Evolutionary conservation across 1,139 yeast genomes (phyloP).

Genomic region (Nadsonia starkeyi-henricii): DNA sequence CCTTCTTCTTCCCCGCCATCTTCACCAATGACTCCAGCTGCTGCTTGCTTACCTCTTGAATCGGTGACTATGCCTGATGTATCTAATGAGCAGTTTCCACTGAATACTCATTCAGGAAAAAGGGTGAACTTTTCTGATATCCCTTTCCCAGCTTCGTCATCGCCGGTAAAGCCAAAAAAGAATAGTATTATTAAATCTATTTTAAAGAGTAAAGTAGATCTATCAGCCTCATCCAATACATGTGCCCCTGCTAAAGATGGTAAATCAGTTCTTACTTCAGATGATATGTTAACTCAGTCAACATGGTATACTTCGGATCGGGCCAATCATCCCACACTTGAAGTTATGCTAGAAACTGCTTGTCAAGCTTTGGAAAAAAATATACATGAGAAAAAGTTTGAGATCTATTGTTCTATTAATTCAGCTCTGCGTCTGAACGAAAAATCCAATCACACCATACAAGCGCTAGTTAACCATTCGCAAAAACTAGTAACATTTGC

Average conservation of each 20-base stretch:
- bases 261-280: not conserved
- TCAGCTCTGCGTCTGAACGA: slow-evolving; percentile 10
- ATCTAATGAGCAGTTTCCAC: not conserved
- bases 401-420: slow-evolving; percentile 14
- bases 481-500: slow-evolving; percentile 11
- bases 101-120: not conserved
- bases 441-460: slow-evolving; percentile 10
- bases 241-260: no score
- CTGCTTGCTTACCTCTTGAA: not conserved
- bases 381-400: slow-evolving; percentile 9
- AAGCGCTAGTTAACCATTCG: slow-evolving; percentile 10
- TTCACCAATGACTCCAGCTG: not conserved
- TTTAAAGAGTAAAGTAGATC: not conserved
- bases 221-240: no score
- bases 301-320: not conserved
- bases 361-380: slow-evolving; percentile 9
- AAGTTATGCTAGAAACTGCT: slow-evolving; percentile 13
- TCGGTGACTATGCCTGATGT: not conserved
- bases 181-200: not conserved
- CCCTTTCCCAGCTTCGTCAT: not conserved
- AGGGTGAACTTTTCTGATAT: not conserved
- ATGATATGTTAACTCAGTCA: not conserved
- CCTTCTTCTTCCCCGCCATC: not conserved
- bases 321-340: slow-evolving; percentile 5
- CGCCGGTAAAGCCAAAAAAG: not conserved